A percentile compares a stretch with the other conserved stretches of the same genome.
These are phyloP conservation scores for Hevea brasiliensis DNA, from an alignment of 345 rosid genomes.

Conservation along the genomic window DNA sequence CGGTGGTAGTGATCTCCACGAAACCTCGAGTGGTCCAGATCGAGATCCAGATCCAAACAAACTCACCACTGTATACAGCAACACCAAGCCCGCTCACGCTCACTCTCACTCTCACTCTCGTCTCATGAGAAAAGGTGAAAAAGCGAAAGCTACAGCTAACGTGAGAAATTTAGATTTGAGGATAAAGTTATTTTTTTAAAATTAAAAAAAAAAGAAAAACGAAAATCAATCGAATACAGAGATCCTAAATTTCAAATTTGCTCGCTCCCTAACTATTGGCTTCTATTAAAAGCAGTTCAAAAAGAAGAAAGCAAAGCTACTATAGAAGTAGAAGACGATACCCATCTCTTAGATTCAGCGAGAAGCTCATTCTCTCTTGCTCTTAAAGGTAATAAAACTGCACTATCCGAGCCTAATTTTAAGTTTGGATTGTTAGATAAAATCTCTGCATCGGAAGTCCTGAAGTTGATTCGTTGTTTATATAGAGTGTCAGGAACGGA, in stretches of 20 bases:
- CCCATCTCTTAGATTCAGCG: constrained; percentile 58
- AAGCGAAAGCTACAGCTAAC: constrained; percentile 55
- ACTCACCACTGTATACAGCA: constrained; percentile 38
- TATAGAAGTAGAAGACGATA: constrained; percentile 42
- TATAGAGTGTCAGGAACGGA: constrained; percentile 78
- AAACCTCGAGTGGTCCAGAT: constrained; percentile 61
- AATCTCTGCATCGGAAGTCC: not conserved
- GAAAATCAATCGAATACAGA: constrained; percentile 1
- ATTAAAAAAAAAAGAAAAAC: not conserved
- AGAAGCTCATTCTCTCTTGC: constrained; percentile 87
- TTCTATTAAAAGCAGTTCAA: constrained; percentile 46
- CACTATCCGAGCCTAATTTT: not conserved
- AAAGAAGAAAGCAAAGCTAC: constrained; percentile 46
- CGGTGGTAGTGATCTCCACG: constrained; percentile 42
- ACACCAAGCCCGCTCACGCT: constrained; percentile 19
- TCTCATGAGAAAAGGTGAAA: constrained; percentile 50
- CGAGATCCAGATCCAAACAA: constrained; percentile 65
- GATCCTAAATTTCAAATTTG: constrained; percentile 26
- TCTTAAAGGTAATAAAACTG: constrained; percentile 55
- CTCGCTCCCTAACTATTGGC: constrained; percentile 5
- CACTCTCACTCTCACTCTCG: constrained; percentile 23
- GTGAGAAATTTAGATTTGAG: not conserved
- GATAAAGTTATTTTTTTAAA: not conserved
- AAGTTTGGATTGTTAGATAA: not conserved
- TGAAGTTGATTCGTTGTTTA: not conserved